Conservation (phyloP, 768 basidiomycete genomes). For the Tulasnella sp. region DNA sequence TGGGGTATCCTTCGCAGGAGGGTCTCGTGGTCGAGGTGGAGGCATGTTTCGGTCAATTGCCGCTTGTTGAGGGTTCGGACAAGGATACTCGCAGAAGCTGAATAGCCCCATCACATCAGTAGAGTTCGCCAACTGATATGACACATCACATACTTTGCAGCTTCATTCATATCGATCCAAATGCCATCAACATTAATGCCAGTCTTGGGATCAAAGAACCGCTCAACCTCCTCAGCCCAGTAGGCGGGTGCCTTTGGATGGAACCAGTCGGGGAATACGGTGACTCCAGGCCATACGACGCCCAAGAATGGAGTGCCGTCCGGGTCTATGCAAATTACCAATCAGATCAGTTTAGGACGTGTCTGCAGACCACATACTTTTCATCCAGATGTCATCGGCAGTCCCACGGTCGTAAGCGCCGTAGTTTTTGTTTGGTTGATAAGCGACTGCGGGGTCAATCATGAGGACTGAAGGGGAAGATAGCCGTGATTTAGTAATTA, state of each 20-base stretch:
- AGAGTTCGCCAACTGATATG: neutral
- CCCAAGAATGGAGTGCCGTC: constrained; percentile 17
- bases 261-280: constrained; percentile 23
- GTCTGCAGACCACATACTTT: neutral
- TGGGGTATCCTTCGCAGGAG: constrained; percentile 41
- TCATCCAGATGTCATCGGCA: constrained; percentile 22
- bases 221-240: constrained; percentile 20
- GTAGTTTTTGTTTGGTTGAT: constrained; percentile 36
- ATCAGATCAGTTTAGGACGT: neutral
- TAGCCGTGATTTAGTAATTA: constrained; percentile 7
- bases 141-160: constrained; percentile 35
- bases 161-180: constrained; percentile 53
- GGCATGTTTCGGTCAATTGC: constrained; percentile 41
- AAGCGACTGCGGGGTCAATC: constrained; percentile 60
- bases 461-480: constrained; percentile 38
- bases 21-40: constrained; percentile 36
- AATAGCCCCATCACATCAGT: constrained; percentile 22
- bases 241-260: constrained; percentile 17
- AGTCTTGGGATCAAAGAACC: constrained; percentile 17
- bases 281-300: constrained; percentile 21
- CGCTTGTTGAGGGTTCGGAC: constrained; percentile 45
- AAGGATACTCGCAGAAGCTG: constrained; percentile 49
- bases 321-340: neutral
- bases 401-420: constrained; percentile 43
- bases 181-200: constrained; percentile 19